phyloP scores from a whole-genome alignment of 176 grass and related monocot genomes.

The Hsuehochloa calcarea region DNA sequence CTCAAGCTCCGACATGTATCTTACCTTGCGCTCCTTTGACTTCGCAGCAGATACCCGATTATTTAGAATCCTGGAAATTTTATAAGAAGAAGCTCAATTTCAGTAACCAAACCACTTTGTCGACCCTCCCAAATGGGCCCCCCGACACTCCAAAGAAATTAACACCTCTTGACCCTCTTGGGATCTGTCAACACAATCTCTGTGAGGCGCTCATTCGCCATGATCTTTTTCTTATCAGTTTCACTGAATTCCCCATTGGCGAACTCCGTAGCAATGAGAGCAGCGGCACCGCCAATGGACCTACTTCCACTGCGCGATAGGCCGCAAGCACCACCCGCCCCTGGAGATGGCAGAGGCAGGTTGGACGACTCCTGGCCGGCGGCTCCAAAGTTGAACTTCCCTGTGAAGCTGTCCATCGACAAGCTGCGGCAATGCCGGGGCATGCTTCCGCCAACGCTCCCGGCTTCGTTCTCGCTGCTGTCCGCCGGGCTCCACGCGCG shows the following conservation, averaged over 20 bases:
- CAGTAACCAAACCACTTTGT: not conserved
- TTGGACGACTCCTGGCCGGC: constrained; percentile 41
- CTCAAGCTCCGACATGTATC: constrained; percentile 70
- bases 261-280: constrained; percentile 38
- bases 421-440: constrained; percentile 66
- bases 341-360: constrained; percentile 18
- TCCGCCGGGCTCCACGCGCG: constrained; percentile 41
- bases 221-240: constrained; percentile 76
- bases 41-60: constrained; percentile 70
- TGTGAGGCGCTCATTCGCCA: constrained; percentile 55
- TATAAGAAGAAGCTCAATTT: constrained; percentile 4
- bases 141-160: not conserved
- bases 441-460: constrained; percentile 39
- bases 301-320: constrained; percentile 23
- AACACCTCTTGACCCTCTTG: constrained; percentile 83
- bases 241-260: constrained; percentile 57
- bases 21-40: constrained; percentile 89
- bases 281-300: constrained; percentile 33
- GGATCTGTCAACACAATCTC: constrained; percentile 70
- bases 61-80: constrained; percentile 64
- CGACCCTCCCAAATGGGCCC: not conserved
- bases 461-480: constrained; percentile 67
- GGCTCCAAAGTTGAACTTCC: constrained; percentile 44
- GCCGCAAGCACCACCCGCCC: not conserved
- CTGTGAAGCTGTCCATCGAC: constrained; percentile 67